These are phyloP conservation scores for Lepraria neglecta DNA, from an alignment of 495 filamentous ascomycete species.

Conservation along the genomic window DNA sequence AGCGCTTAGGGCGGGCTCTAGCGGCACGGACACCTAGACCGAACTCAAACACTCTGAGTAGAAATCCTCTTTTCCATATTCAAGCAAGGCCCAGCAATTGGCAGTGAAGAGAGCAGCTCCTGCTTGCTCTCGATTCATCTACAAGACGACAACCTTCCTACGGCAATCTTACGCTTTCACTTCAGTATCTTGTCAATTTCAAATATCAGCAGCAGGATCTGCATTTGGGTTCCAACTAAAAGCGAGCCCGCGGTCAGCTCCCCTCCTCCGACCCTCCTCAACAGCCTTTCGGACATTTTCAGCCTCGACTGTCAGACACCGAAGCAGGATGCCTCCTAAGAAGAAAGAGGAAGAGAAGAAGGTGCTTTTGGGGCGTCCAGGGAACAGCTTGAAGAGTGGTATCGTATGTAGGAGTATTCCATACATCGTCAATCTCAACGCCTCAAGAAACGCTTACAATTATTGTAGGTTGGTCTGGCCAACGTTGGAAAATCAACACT, in stretches of 20 bases:
- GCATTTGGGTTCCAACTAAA: constrained; percentile 38
- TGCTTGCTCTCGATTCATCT: constrained; percentile 8
- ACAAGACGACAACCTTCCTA: constrained; percentile 37
- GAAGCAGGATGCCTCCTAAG: constrained; percentile 50
- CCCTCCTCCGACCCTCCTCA: constrained; percentile 28
- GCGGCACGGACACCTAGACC: background rate
- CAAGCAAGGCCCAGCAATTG: background rate
- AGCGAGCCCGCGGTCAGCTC: constrained; percentile 5
- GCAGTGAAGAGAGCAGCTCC: constrained; percentile 10
- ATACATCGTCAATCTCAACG: constrained; percentile 14
- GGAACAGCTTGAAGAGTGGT: constrained; percentile 98
- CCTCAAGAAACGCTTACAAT: constrained; percentile 22
- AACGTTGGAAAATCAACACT: constrained; percentile 99
- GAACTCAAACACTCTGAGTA: background rate
- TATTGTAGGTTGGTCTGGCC: constrained; percentile 81
- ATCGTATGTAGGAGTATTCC: constrained; percentile 73
- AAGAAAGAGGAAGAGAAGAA: constrained; percentile 51
- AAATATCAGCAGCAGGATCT: constrained; percentile 48
- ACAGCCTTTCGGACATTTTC: constrained; percentile 25
- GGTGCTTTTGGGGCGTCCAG: constrained; percentile 76
- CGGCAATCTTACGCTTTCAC: constrained; percentile 34
- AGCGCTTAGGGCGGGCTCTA: constrained; percentile 1
- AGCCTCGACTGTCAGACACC: background rate
- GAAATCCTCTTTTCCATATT: background rate
- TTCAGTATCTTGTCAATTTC: constrained; percentile 35